Percentiles rank a stretch among this genome's conserved stretches.
These are phyloP conservation scores for Poronia punctata DNA, from an alignment of 495 filamentous ascomycete species.

Conservation along the genomic window DNA sequence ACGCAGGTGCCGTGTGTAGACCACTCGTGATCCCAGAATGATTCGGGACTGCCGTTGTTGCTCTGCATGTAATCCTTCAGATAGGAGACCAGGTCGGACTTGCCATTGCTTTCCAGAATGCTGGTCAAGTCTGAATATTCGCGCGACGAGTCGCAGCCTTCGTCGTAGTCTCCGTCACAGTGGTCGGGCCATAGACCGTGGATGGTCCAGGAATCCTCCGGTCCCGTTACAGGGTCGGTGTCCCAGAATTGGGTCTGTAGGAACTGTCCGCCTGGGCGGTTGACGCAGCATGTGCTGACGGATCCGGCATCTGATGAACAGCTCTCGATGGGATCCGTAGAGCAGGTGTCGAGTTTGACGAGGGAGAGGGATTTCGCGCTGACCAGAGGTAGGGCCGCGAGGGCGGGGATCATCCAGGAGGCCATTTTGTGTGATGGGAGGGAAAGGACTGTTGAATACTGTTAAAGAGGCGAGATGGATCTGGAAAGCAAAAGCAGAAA, in stretches of 20 bases:
- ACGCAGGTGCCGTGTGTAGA: slow-evolving; percentile 69
- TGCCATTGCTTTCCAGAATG: slow-evolving; percentile 17
- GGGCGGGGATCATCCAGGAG: slow-evolving; percentile 2
- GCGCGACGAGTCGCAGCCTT: slow-evolving; percentile 57
- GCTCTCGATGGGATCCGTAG: slow-evolving; percentile 5
- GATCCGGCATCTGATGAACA: slow-evolving; percentile 9
- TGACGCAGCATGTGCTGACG: slow-evolving; percentile 66
- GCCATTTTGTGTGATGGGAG: slow-evolving; percentile 7
- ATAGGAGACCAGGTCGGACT: slow-evolving; percentile 46
- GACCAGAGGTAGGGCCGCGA: slow-evolving; percentile 4
- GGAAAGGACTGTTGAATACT: too few species aligned
- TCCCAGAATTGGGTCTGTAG: slow-evolving; percentile 86
- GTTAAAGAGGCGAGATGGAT: neutral
- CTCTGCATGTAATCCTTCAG: slow-evolving; percentile 70
- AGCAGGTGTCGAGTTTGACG: slow-evolving; percentile 4
- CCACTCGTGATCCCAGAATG: slow-evolving; percentile 79
- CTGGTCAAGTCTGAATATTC: slow-evolving; percentile 59
- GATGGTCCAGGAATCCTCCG: slow-evolving; percentile 70
- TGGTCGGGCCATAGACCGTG: slow-evolving; percentile 80
- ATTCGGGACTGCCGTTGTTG: slow-evolving; percentile 46
- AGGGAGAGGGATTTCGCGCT: neutral
- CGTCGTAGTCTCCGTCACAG: slow-evolving; percentile 68
- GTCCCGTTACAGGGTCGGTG: slow-evolving; percentile 59
- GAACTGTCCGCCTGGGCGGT: slow-evolving; percentile 65
- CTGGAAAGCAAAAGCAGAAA: too few species aligned